These are phyloP conservation scores for Volvariella surrecta DNA, from an alignment of 1,284 basidiomycete species.

Conservation along the genomic window DNA sequence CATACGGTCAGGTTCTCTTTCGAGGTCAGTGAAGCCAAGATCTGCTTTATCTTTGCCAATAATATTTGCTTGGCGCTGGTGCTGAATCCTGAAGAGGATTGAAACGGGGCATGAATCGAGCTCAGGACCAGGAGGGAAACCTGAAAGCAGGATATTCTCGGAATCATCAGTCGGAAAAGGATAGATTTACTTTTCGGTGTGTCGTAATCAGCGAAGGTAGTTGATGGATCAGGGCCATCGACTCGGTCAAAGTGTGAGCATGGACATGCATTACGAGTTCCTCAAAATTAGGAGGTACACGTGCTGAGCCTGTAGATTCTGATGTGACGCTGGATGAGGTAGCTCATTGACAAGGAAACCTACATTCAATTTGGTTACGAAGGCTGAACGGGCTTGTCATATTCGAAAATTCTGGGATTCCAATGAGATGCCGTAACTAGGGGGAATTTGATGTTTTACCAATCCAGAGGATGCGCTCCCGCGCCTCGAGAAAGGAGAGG, in stretches of 20 bases:
- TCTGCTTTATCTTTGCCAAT: constrained; percentile 43
- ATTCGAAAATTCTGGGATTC: constrained; percentile 52
- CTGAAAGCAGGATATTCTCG: constrained; percentile 22
- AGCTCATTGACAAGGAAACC: constrained; percentile 13
- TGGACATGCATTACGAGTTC: constrained; percentile 34
- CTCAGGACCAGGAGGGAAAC: constrained; percentile 52
- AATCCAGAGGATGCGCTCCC: constrained; percentile 48
- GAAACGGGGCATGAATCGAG: constrained; percentile 61
- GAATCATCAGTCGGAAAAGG: constrained; percentile 1
- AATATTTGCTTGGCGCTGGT: constrained; percentile 30
- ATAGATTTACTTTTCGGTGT: constrained; percentile 35
- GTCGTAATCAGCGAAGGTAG: constrained; percentile 36
- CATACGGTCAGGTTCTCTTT: constrained; percentile 44
- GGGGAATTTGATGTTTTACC: constrained; percentile 32
- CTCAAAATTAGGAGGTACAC: constrained; percentile 15
- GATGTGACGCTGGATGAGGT: not conserved
- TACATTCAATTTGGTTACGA: constrained; percentile 31
- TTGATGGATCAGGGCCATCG: constrained; percentile 51
- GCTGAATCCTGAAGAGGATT: constrained; percentile 30
- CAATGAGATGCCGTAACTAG: constrained; percentile 1
- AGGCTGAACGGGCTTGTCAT: constrained; percentile 46
- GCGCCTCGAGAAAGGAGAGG: constrained; percentile 32
- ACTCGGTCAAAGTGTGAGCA: constrained; percentile 40
- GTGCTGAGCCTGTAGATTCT: constrained; percentile 11
- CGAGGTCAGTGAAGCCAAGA: constrained; percentile 39